Base-by-base conservation (phyloP, 352 stramenopile genomes). In the Halophytophthora batemanensis region DNA sequence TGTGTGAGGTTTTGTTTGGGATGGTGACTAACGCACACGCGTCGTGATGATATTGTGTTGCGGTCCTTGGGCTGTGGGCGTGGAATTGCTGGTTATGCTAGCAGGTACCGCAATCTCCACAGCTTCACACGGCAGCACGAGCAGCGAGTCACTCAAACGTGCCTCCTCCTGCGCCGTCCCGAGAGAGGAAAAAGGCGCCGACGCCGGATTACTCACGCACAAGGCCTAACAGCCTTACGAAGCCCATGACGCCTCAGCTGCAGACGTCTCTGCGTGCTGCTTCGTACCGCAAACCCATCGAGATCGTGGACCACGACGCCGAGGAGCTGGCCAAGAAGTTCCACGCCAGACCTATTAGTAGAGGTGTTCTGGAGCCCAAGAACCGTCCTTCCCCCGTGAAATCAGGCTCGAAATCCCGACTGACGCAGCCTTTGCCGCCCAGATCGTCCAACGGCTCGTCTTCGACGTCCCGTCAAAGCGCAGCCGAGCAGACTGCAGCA, bases 311-410 rank as follows among this genome's bases (percentile, higher is more conserved):
- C 52, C 67, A 87, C 45, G 82, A 93, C 39, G 74, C 64, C 1
- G 69, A 89, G 42, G 82, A 93, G 46, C 44, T 93, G 47, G 61
- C 72, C 13, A 83, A 75, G 37, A 89, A 93, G 47, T 93, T 93
- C 51, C 82, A 90, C 31, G 80, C 80, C 25, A 59, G 70, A 3
- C 80, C 82, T n/a, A 56, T 93, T 18, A 81, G 73, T 34, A 66
- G 67, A 21, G 67, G 56, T 13, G 75, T 92, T 33, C 55, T 92
- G 14, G 64, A 81, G 38, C 49, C 69, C 0, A 72, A 67, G 28
- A 65, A 62, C 42, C 50, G 42, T 2, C 66, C 72, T 37, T 60
- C 56, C 18, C 52, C 63, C 33, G 54, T 60, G 23, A 69, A 68
- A 43, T 54, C 57, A 3, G 50, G 67, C 38, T 58, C 45, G 17